Conservation (phyloP, 2,329 filamentous ascomycete genomes). For the Sclerotinia spermophila region DNA sequence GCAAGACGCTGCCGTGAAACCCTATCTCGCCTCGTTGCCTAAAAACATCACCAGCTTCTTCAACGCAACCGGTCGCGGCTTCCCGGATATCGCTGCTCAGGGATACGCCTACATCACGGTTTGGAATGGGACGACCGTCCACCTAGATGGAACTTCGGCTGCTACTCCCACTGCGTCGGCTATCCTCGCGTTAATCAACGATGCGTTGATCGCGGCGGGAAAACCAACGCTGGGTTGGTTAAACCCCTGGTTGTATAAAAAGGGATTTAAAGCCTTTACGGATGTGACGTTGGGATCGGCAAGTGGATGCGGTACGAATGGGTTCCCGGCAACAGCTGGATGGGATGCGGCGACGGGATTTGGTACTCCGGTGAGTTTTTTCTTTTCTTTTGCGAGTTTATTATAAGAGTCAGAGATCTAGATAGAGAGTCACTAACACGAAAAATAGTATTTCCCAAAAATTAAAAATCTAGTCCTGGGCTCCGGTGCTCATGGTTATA, state of each 20-base stretch:
- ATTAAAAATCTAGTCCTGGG: slow-evolving; percentile 1
- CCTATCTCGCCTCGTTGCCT: slow-evolving; percentile 43
- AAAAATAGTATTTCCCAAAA: background rate
- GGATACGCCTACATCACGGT: slow-evolving; percentile 51
- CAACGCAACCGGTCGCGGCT: slow-evolving; percentile 44
- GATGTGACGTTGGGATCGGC: slow-evolving; percentile 41
- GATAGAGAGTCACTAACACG: background rate
- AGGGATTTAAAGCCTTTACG: slow-evolving; percentile 39
- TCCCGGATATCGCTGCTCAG: slow-evolving; percentile 52
- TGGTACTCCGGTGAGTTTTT: slow-evolving; percentile 34
- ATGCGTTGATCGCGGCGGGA: slow-evolving; percentile 52
- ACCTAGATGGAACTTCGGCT: slow-evolving; percentile 51
- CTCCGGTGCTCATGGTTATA: background rate
- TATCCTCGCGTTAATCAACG: slow-evolving; percentile 59
- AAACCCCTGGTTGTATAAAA: slow-evolving; percentile 43
- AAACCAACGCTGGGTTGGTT: slow-evolving; percentile 43
- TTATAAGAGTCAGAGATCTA: too few species aligned
- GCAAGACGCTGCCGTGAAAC: slow-evolving; percentile 43
- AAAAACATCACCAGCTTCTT: slow-evolving; percentile 45
- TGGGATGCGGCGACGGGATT: slow-evolving; percentile 41
- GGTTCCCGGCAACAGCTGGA: slow-evolving; percentile 33
- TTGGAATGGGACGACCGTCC: slow-evolving; percentile 38
- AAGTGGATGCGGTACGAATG: slow-evolving; percentile 38
- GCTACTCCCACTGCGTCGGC: slow-evolving; percentile 54
- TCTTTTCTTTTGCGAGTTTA: background rate